These are phyloP conservation scores for Xerocomus nothofagi DNA, from an alignment of 1,284 basidiomycete genomes.

Conservation along the genomic window DNA sequence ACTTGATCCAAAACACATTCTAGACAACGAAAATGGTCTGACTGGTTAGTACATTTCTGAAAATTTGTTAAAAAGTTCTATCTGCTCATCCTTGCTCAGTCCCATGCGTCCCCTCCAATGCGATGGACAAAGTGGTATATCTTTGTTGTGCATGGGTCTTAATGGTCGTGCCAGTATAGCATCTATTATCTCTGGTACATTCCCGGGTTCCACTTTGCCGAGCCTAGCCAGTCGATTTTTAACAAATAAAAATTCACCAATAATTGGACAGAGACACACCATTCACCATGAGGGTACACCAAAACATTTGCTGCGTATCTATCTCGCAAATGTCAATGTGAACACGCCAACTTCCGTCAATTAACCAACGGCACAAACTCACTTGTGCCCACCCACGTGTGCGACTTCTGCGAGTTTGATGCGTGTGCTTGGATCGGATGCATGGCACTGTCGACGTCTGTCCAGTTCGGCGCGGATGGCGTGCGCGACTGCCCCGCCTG, in stretches of 20 bases:
- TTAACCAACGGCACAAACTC: constrained; percentile 31
- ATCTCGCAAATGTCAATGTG: constrained; percentile 5
- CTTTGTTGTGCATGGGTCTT: constrained; percentile 31
- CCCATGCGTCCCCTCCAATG: constrained; percentile 82
- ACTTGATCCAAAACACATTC: background rate
- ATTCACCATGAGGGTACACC: constrained; percentile 75
- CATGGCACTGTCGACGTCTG: constrained; percentile 28
- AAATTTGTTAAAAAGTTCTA: constrained; percentile 36
- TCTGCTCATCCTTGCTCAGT: constrained; percentile 61
- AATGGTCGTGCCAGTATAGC: constrained; percentile 41
- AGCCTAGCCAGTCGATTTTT: constrained; percentile 46
- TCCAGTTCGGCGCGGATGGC: constrained; percentile 45
- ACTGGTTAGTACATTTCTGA: background rate
- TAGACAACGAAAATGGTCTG: background rate
- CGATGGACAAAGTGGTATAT: constrained; percentile 40
- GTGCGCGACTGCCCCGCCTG: constrained; percentile 52
- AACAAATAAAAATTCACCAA: background rate
- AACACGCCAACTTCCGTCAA: background rate
- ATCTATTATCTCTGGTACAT: constrained; percentile 57
- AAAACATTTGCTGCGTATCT: constrained; percentile 82
- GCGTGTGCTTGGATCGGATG: constrained; percentile 25
- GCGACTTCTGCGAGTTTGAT: constrained; percentile 64
- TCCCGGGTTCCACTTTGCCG: constrained; percentile 54
- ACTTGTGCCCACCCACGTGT: constrained; percentile 88
- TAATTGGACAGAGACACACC: constrained; percentile 44